Evolutionary conservation across 805 yeast species (phyloP), one percentile per base, ranked within the genome.

Genomic region (Tanozyma kutaoensis): DNA sequence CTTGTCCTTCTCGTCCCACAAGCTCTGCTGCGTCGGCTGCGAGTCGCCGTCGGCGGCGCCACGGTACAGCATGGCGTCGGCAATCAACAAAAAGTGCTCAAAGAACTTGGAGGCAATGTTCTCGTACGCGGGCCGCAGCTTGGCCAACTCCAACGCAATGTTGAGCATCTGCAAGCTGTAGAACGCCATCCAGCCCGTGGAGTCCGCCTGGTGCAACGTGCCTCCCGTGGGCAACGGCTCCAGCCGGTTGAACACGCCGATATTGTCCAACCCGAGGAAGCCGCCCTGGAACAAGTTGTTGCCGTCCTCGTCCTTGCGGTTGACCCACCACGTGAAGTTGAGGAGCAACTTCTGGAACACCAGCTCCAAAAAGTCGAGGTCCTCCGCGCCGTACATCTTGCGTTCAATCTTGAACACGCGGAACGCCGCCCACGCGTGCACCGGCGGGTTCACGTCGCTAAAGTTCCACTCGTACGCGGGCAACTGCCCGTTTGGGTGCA

Each of bases 381-480:
- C 96, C 37, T 76, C 80, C 13, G 62, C 55, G n/a, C 86, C 86
- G 47, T 76, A 77, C 72, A 81, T 62, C 46, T 79, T 81, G 37
- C 91, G 62, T 52, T 86, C 95, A 40, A 84, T 69, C 52, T 86
- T 85, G 55, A 72, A 85, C 23, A 80, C 80, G 40, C 96, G 66
- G 49, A 73, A 85, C 10, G 86, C 75, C 1, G 95, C 76, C 95
- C 95, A 85, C 0, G 95, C 95, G 48, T 86, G 95, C 20, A 85
- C 96, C 0, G 96, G 96, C 1, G 96, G 96, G 48, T 85, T 85
- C n/a, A 86, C 93, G 50, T 85, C 96, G 35, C 79, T 62, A 44
- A 85, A 85, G 49, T 86, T 85, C 96, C 96, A 85, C 53, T 85
- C 96, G 50, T 85, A 85, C 10, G 95, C 95, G 1, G 96, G 95